Evolutionary conservation across 495 filamentous ascomycete genomes (phyloP), one percentile per base, ranked within the genome.

Genomic region (Penicillium roqueforti): DNA sequence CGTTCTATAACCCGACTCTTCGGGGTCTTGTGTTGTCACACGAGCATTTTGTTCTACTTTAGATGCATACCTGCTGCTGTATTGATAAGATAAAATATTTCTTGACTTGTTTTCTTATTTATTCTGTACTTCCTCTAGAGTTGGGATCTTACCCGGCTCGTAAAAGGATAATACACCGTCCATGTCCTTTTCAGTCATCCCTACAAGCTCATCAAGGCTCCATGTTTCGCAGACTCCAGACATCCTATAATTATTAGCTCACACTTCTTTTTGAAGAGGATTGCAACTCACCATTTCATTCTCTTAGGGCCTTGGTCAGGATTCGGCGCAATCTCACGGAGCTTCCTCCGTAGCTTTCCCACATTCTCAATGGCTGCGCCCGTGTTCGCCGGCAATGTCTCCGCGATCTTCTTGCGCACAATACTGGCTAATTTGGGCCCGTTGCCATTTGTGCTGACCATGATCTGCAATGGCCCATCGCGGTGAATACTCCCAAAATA

Each of bases 381-480:
- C 31, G 87, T 83, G 55, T 92, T 87, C 4, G 65, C 59, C 1
- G 95, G 93, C 52, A 98, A 69, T 29, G 74, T 79, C 20, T 74
- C 79, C 13, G 89, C 92, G 57, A 98, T 96, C 66, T 87, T 82
- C 69, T 86, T 81, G 44, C 95, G 74, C 34, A 98, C 85, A 50
- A 92, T 84, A 55, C 87, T 92, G 11, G 93, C 93, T 52, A 97
- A 68, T 72, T 92, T 87, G 1, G 93, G 93, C 0, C 93, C 93
- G 66, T 97, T 97, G 7, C 93, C 93, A 68, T 97, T 97, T 10
- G 93, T 98, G 68, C 87, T 91, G 44, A 98, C 91, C 93, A 98
- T 98, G 56, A 98, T 83, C 77, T 98, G 93, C 56, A 98, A 69
- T 9, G 93, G 95, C 0, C 93, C 93, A 69, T 97, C 95, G 20